Percentiles rank a stretch among this genome's conserved stretches.
Evolutionary conservation across 2,329 filamentous ascomycete genomes (phyloP).

Genomic region (Penicillium crustosum): DNA sequence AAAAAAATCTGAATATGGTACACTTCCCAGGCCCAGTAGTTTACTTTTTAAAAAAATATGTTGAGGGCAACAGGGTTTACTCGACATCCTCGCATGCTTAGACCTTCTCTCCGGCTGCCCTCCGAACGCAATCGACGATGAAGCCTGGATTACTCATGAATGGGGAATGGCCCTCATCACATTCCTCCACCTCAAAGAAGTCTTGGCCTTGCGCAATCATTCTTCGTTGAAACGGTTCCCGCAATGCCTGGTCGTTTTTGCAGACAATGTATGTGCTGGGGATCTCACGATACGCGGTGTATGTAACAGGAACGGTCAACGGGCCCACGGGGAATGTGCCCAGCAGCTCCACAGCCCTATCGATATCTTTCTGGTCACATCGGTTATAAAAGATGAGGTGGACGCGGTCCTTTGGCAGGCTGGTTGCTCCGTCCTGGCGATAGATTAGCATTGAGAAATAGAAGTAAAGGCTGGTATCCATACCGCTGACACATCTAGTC

Average conservation of each 20-base stretch:
- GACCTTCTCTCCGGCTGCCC: slow-evolving; percentile 25
- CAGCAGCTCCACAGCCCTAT: slow-evolving; percentile 25
- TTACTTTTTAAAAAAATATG: too few species aligned
- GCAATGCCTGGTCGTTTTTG: slow-evolving; percentile 29
- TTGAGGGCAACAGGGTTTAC: too few species aligned
- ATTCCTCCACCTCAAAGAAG: slow-evolving; percentile 28
- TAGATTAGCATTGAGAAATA: background rate
- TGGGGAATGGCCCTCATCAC: slow-evolving; percentile 32
- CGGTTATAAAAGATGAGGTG: slow-evolving; percentile 27
- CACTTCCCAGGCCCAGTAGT: accelerated
- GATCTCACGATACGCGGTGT: slow-evolving; percentile 30
- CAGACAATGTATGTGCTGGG: slow-evolving; percentile 33
- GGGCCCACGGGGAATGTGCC: slow-evolving; percentile 28
- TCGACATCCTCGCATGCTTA: background rate
- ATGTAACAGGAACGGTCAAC: slow-evolving; percentile 28
- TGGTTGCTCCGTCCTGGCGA: slow-evolving; percentile 27
- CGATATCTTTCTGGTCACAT: slow-evolving; percentile 25
- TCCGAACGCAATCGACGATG: slow-evolving; percentile 26
- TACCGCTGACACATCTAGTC: slow-evolving; percentile 22
- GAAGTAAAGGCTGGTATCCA: background rate
- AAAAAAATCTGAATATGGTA: background rate
- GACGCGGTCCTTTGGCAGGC: slow-evolving; percentile 16
- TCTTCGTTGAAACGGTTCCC: slow-evolving; percentile 22
- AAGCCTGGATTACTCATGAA: slow-evolving; percentile 31
- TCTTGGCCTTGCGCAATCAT: slow-evolving; percentile 30